Base-by-base conservation (phyloP, 495 filamentous ascomycete species). In the Neurospora sp. region DNA sequence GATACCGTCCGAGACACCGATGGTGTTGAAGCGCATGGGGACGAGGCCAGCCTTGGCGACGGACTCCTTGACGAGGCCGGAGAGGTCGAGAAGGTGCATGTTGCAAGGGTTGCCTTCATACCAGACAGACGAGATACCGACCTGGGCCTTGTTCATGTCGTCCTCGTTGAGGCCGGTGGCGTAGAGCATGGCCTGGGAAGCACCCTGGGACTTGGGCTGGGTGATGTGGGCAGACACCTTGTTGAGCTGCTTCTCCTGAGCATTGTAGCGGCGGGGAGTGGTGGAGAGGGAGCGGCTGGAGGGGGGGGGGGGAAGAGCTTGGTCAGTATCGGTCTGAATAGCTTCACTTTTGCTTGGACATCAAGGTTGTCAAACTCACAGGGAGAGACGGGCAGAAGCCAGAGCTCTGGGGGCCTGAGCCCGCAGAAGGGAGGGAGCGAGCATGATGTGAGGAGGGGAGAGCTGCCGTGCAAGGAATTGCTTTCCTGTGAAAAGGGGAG, bases 121-220 rank as follows among this genome's bases (percentile, higher is more conserved):
- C 91, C 91, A 90, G 39, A 89, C 86, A 1, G 96, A 98, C 27
- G 94, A 96, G 78, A 99, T 98, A 71, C 96, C 96, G 59, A 99
- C 92, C 83, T 99, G 96, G 40, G 96, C 90, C 83, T 98, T 98
- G 83, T 88, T 88, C 89, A 98, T 91, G 81, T 97, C 96, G 61
- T 87, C 86, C 74, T 93, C 90, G 16, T 83, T 87, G 78, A 99
- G 81, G 71, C 96, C 96, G 10, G 94, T 97, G 75, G 92, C 96
- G 85, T 98, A 98, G 61, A 99, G 87, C 96, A 99, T 99, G 72
- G 96, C 96, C 85, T 99, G 96, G 40, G 95, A 97, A 59, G 96
- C 96, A 77, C 96, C 96, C 86, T 99, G 96, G 37, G 96, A 93
- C 82, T 95, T 97, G 75, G 94, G 96, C 81, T 98, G 94, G 47